A percentile compares a stretch with the other conserved stretches of the same genome.
These are phyloP conservation scores for Zalaria sp. DNA, from an alignment of 2,329 filamentous ascomycete species.

Conservation along the genomic window DNA sequence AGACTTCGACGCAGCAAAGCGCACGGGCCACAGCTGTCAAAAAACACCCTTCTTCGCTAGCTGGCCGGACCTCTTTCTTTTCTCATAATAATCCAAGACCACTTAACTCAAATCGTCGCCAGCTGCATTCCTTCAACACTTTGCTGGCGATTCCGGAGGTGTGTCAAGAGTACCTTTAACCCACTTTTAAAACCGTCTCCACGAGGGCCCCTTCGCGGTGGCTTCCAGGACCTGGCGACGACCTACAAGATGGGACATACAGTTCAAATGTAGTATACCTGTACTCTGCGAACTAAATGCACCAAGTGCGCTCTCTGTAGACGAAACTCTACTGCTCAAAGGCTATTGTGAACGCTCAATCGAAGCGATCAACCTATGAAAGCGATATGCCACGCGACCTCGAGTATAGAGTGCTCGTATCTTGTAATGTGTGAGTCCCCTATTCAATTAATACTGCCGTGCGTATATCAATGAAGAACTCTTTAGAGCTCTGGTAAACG, in stretches of 20 bases:
- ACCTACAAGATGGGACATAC: slow-evolving; percentile 51
- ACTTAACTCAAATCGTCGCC: slow-evolving; percentile 62
- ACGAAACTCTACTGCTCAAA: background rate
- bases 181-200: slow-evolving; percentile 74
- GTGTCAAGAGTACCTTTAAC: slow-evolving; percentile 50
- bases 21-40: slow-evolving; percentile 2
- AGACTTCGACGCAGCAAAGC: slow-evolving; percentile 1
- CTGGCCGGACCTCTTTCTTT: slow-evolving; percentile 15
- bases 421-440: background rate
- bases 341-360: background rate
- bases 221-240: slow-evolving; percentile 54
- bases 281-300: background rate
- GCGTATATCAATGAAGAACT: slow-evolving; percentile 14
- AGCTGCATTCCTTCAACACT: slow-evolving; percentile 37
- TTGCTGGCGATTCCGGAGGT: slow-evolving; percentile 59
- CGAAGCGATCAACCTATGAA: too few relatives aligned
- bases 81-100: slow-evolving; percentile 42
- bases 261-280: slow-evolving; percentile 8
- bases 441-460: background rate
- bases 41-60: slow-evolving; percentile 4
- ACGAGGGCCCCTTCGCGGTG: slow-evolving; percentile 48
- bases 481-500: slow-evolving; percentile 32
- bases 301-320: background rate
- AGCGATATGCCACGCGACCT: too few relatives aligned
- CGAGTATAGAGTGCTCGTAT: background rate